A percentile compares a stretch with the other conserved stretches of the same genome.
These are phyloP conservation scores for Penicillium frequentans DNA, from an alignment of 2,329 filamentous ascomycete genomes.

Conservation along the genomic window DNA sequence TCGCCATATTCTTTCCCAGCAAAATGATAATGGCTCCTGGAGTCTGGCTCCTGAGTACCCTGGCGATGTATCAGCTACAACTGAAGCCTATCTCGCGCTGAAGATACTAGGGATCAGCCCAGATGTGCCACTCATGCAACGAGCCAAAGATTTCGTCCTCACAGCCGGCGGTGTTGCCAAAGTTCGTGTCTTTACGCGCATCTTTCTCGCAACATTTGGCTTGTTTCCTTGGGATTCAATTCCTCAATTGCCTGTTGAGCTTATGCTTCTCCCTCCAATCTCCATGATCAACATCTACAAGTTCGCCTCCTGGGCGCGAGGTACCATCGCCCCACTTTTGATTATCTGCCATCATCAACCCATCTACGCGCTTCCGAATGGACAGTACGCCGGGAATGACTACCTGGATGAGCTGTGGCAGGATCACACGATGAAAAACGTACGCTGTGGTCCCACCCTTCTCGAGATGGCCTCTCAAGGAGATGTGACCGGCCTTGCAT, in stretches of 20 bases:
- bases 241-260: conserved; percentile 34
- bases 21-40: conserved; percentile 35
- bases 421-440: conserved; percentile 19
- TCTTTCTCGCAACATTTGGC: conserved; percentile 33
- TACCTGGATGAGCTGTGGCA: conserved; percentile 37
- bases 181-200: conserved; percentile 33
- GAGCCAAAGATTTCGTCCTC: conserved; percentile 18
- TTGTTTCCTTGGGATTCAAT: conserved; percentile 35
- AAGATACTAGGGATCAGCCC: conserved; percentile 26
- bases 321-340: conserved; percentile 13
- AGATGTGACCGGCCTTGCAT: conserved; percentile 4
- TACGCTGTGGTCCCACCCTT: conserved; percentile 13
- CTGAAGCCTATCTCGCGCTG: conserved; percentile 37
- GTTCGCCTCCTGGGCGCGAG: conserved; percentile 23
- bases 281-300: conserved; percentile 33
- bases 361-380: conserved; percentile 29
- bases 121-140: too few species aligned
- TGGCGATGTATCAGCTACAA: conserved; percentile 28
- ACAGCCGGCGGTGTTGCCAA: conserved; percentile 29
- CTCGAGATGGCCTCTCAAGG: neutral
- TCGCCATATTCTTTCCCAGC: conserved; percentile 17
- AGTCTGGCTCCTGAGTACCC: conserved; percentile 22
- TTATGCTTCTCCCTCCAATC: conserved; percentile 31
- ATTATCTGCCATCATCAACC: conserved; percentile 30
- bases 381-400: conserved; percentile 12